Conservation (phyloP, 129 eudicot species). For the Lactuca sativa region DNA sequence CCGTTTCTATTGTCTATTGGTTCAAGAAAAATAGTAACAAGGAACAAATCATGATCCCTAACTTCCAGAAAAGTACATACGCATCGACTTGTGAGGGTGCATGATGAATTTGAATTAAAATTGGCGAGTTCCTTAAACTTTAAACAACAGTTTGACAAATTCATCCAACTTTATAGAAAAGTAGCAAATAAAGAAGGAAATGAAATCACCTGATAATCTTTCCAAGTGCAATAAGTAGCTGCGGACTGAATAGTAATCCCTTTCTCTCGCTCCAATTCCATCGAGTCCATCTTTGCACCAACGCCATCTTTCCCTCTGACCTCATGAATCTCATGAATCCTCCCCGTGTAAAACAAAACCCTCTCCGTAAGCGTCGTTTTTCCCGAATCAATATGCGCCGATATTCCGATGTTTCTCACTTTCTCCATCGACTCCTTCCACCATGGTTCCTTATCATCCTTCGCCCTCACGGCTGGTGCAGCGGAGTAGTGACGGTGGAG, state of each 20-base stretch:
- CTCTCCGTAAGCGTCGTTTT: conserved; percentile 94
- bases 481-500: conserved; percentile 66
- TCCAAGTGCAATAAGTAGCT: conserved; percentile 97
- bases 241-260: conserved; percentile 98
- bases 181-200: not conserved
- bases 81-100: not conserved
- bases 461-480: conserved; percentile 61
- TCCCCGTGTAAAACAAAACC: conserved; percentile 76
- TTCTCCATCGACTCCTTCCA: conserved; percentile 85
- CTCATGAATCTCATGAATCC: conserved; percentile 97
- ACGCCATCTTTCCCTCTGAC: conserved; percentile 97
- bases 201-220: conserved; percentile 67
- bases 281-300: conserved; percentile 98
- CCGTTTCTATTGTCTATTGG: not conserved
- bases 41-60: conserved; percentile 3
- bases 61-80: not conserved
- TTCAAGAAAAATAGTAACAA: not conserved
- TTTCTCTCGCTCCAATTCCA: conserved; percentile 95
- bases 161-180: not conserved
- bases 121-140: not conserved
- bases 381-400: conserved; percentile 97
- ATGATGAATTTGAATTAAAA: not conserved
- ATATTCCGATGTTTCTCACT: conserved; percentile 90
- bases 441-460: conserved; percentile 64
- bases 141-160: not conserved